Evolutionary conservation across 2,329 filamentous ascomycete species (phyloP).

Genomic region (Raffaelea arxii): DNA sequence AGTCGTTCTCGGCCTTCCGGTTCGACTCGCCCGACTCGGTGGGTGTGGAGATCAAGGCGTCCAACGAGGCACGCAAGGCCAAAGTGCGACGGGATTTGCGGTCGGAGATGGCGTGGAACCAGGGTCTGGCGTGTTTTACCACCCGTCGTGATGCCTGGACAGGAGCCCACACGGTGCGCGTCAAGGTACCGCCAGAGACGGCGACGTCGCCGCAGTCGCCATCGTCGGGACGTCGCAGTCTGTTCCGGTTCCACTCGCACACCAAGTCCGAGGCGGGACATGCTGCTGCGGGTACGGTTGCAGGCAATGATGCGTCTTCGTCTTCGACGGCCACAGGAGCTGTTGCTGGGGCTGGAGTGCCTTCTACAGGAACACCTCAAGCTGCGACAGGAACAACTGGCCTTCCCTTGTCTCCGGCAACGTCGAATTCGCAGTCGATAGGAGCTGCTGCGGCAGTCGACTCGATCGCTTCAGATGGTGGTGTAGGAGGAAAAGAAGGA

Average conservation of each 20-base stretch:
- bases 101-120: constrained; percentile 67
- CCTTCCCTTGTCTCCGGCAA: constrained; percentile 16
- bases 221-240: constrained; percentile 36
- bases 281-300: not conserved
- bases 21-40: constrained; percentile 41
- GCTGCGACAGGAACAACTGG: not conserved
- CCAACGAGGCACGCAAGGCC: constrained; percentile 39
- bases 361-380: not conserved
- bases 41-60: constrained; percentile 29
- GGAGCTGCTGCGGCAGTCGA: constrained; percentile 16
- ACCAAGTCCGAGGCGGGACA: constrained; percentile 8
- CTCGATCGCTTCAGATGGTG: constrained; percentile 6
- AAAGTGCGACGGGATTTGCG: constrained; percentile 47
- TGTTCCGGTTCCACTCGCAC: constrained; percentile 35
- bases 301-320: not conserved
- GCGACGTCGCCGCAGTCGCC: constrained; percentile 27
- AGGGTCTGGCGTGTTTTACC: constrained; percentile 71
- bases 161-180: constrained; percentile 53
- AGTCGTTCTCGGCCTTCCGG: constrained; percentile 34
- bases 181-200: constrained; percentile 35
- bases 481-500: constrained; percentile 23
- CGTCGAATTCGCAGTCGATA: constrained; percentile 15
- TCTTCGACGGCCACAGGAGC: not conserved
- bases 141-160: constrained; percentile 78
- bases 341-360: not conserved